A percentile compares a stretch with the other conserved stretches of the same genome.
Conservation (phyloP, 2,329 filamentous ascomycete genomes). For the Alternaria ethzedia region DNA sequence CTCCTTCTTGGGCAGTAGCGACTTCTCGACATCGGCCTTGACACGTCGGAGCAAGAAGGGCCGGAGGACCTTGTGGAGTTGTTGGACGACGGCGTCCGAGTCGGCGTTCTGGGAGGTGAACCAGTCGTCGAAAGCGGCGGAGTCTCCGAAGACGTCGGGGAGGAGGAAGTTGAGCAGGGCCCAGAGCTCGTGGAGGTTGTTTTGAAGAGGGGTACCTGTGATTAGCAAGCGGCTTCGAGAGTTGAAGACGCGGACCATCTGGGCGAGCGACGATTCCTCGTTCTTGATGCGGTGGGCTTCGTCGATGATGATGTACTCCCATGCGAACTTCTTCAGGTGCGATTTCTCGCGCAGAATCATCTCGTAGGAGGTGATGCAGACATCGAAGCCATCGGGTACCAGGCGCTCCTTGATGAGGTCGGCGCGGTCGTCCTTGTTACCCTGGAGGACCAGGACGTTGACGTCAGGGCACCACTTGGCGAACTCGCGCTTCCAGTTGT, state of each 20-base stretch:
- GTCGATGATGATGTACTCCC: slow-evolving; percentile 99
- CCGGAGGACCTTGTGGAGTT: slow-evolving; percentile 88
- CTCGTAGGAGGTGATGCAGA: slow-evolving; percentile 98
- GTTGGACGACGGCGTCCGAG: slow-evolving; percentile 94
- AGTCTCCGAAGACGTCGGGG: slow-evolving; percentile 97
- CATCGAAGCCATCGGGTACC: slow-evolving; percentile 94
- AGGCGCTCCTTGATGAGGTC: slow-evolving; percentile 87
- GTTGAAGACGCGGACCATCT: slow-evolving; percentile 95
- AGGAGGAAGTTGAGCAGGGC: slow-evolving; percentile 95
- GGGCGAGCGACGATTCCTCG: slow-evolving; percentile 93
- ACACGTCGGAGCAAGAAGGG: slow-evolving; percentile 95
- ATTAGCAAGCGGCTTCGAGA: slow-evolving; percentile 95
- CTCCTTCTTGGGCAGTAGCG: slow-evolving; percentile 94
- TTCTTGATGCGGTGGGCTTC: slow-evolving; percentile 99
- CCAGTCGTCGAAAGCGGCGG: slow-evolving; percentile 97
- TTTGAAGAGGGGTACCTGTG: slow-evolving; percentile 94
- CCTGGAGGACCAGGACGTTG: slow-evolving; percentile 91
- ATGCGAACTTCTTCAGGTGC: slow-evolving; percentile 95
- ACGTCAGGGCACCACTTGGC: slow-evolving; percentile 93
- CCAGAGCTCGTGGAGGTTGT: slow-evolving; percentile 98
- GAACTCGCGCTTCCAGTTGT: slow-evolving; percentile 98
- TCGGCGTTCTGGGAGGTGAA: slow-evolving; percentile 90
- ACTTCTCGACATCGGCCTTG: slow-evolving; percentile 98
- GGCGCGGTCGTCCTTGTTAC: slow-evolving; percentile 91
- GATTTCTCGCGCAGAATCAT: slow-evolving; percentile 97